A percentile compares a stretch with the other conserved stretches of the same genome.
These are phyloP conservation scores for Tephrocybe rancida DNA, from an alignment of 768 basidiomycete species.

Conservation along the genomic window DNA sequence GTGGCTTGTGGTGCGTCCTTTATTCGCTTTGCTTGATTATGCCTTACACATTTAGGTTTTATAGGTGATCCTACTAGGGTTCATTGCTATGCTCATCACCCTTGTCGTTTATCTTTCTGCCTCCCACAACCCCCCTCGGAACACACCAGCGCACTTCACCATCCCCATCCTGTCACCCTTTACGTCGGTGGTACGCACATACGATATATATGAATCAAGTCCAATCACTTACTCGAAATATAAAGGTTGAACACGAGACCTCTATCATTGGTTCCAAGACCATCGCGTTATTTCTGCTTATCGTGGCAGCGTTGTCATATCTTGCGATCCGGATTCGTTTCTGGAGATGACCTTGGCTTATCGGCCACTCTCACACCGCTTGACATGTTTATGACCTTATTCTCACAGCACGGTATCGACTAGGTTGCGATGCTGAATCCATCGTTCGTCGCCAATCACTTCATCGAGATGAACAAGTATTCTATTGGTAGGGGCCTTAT, in stretches of 20 bases:
- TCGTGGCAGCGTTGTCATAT: constrained; percentile 43
- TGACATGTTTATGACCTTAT: too few species aligned
- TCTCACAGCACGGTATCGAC: not conserved
- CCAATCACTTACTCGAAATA: not conserved
- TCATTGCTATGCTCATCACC: constrained; percentile 36
- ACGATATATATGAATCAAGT: not conserved
- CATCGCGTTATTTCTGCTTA: constrained; percentile 41
- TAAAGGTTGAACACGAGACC: constrained; percentile 74
- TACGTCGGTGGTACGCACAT: constrained; percentile 63
- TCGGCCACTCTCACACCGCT: too few species aligned
- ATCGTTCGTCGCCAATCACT: too few species aligned
- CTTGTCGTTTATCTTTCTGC: constrained; percentile 36
- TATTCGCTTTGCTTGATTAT: not conserved
- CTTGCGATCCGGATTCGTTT: constrained; percentile 46
- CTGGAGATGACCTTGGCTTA: constrained; percentile 1
- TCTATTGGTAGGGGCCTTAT: too few species aligned
- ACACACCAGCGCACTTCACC: constrained; percentile 64
- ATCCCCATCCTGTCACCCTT: constrained; percentile 81
- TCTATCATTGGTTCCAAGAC: constrained; percentile 58
- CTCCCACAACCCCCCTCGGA: constrained; percentile 26
- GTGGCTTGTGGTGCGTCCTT: constrained; percentile 48
- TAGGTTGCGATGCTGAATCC: too few species aligned
- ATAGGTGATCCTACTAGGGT: constrained; percentile 35
- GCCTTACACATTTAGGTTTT: not conserved
- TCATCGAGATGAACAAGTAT: too few species aligned